A percentile compares a stretch with the other conserved stretches of the same genome.
Evolutionary conservation across 129 eudicot species (phyloP).

Genomic region (Flaveria robusta): DNA sequence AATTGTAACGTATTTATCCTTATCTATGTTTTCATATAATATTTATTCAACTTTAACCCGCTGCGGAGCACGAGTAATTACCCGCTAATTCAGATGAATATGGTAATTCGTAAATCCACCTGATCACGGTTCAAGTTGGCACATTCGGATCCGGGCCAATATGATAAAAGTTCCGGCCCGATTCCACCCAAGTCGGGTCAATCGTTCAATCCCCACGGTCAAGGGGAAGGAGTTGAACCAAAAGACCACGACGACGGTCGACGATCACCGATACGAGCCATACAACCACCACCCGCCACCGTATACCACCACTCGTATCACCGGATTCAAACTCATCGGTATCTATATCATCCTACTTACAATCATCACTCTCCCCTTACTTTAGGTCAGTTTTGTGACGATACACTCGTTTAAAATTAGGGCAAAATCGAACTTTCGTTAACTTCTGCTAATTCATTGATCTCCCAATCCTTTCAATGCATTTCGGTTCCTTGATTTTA

Average conservation of each 20-base stretch:
- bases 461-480: background rate
- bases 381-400: background rate
- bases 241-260: slow-evolving; percentile 5
- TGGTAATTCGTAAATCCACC: too few species aligned
- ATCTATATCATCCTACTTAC: background rate
- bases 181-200: slow-evolving; percentile 14
- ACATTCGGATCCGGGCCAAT: slow-evolving; percentile 1
- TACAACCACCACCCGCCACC: background rate
- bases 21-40: too few species aligned
- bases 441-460: background rate
- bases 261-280: background rate
- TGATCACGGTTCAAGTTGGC: background rate
- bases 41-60: too few species aligned
- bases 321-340: background rate
- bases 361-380: background rate
- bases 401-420: background rate
- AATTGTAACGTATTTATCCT: too few species aligned
- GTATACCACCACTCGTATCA: background rate
- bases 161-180: slow-evolving; percentile 6
- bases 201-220: background rate
- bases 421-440: background rate
- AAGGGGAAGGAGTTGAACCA: background rate
- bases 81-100: too few species aligned
- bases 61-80: too few species aligned
- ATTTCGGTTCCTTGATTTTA: background rate